Evolutionary conservation across 2,329 filamentous ascomycete species (phyloP).

Genomic region (Emydomyces testavorans): DNA sequence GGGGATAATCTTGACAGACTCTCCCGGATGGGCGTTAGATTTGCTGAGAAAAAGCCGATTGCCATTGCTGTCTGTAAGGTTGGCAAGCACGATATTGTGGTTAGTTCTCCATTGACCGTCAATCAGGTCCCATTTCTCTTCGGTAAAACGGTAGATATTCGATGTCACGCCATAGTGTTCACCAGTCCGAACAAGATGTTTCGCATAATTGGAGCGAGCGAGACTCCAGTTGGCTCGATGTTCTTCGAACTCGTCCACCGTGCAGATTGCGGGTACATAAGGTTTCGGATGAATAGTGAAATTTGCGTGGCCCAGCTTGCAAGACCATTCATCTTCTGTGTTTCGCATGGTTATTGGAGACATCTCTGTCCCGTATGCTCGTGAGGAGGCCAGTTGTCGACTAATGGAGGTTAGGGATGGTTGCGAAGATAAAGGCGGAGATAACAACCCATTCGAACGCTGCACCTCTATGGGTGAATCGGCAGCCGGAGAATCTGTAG

Average conservation of each 20-base stretch:
- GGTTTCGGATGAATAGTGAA: slow-evolving; percentile 78
- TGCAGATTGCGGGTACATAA: slow-evolving; percentile 55
- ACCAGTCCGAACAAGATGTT: slow-evolving; percentile 73
- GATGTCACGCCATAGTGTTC: slow-evolving; percentile 87
- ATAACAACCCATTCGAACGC: slow-evolving; percentile 38
- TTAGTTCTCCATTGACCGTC: slow-evolving; percentile 62
- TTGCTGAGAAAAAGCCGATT: slow-evolving; percentile 31
- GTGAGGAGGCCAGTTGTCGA: slow-evolving; percentile 36
- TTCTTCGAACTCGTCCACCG: slow-evolving; percentile 49
- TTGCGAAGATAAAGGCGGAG: slow-evolving; percentile 64
- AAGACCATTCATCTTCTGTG: slow-evolving; percentile 65
- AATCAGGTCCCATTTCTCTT: slow-evolving; percentile 77
- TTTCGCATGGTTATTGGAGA: slow-evolving; percentile 56
- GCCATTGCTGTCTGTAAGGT: slow-evolving; percentile 30
- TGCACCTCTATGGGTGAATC: slow-evolving; percentile 41
- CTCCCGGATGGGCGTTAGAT: slow-evolving; percentile 37
- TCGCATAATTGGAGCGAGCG: slow-evolving; percentile 75
- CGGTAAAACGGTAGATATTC: slow-evolving; percentile 73
- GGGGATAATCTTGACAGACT: slow-evolving; percentile 37
- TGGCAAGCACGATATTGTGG: slow-evolving; percentile 53
- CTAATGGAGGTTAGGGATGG: slow-evolving; percentile 68
- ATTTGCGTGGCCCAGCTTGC: slow-evolving; percentile 80
- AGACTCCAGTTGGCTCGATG: slow-evolving; percentile 71
- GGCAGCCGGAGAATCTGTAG: slow-evolving; percentile 32
- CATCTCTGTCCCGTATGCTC: slow-evolving; percentile 45